These are phyloP conservation scores for Mentha longifolia DNA, from an alignment of 257 asterid species.

Conservation along the genomic window DNA sequence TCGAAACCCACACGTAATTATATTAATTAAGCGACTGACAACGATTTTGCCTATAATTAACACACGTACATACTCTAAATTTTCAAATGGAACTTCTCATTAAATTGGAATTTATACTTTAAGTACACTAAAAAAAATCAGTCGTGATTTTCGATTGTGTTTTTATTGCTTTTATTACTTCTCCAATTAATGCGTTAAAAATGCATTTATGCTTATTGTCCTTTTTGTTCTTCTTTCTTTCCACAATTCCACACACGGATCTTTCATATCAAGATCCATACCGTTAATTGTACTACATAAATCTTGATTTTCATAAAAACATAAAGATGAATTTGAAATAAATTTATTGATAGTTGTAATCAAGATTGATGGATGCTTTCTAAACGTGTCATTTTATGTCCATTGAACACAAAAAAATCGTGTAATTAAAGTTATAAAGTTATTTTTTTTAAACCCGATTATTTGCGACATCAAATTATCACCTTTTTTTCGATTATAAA, in stretches of 20 bases:
- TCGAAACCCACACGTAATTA: slow-evolving; percentile 15
- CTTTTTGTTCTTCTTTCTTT: not conserved
- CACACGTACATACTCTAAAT: not conserved
- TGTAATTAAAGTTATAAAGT: too few relatives aligned
- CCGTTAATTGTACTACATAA: not conserved
- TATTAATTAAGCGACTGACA: not conserved
- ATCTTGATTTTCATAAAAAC: not conserved
- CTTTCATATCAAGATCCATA: not conserved
- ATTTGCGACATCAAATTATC: too few relatives aligned
- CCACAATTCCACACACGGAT: not conserved
- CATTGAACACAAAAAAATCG: too few relatives aligned
- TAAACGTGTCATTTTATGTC: not conserved
- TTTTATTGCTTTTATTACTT: not conserved
- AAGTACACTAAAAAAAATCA: not conserved
- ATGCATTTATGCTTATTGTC: not conserved
- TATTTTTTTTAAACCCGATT: too few relatives aligned
- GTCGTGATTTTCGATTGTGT: not conserved
- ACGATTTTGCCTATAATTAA: not conserved
- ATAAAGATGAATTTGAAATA: not conserved
- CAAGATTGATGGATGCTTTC: not conserved
- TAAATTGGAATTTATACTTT: not conserved
- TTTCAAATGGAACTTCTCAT: not conserved
- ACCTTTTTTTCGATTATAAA: too few relatives aligned
- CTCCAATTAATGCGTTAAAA: not conserved
- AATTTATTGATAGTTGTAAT: not conserved